Percentiles rank a stretch among this genome's conserved stretches.
These are phyloP conservation scores for Escallonia rubra DNA, from an alignment of 129 eudicot species.

Conservation along the genomic window DNA sequence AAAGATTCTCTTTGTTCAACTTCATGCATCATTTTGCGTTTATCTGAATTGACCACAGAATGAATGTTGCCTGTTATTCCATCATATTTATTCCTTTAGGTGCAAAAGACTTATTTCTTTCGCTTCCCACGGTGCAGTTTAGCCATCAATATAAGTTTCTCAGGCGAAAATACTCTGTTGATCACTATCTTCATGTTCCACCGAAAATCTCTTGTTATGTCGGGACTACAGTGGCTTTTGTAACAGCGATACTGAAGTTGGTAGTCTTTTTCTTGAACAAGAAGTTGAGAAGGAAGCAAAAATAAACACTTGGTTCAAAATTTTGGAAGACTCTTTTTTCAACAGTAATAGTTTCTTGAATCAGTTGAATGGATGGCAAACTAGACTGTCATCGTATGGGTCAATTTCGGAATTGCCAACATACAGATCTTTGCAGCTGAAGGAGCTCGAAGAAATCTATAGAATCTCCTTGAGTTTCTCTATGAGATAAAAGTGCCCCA, in stretches of 20 bases:
- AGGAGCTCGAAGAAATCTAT: slow-evolving; percentile 8
- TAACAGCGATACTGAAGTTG: neutral
- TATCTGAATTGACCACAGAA: slow-evolving; percentile 7
- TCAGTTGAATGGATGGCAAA: neutral
- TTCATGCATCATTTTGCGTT: neutral
- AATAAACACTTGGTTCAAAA: neutral
- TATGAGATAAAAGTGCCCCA: slow-evolving; percentile 17
- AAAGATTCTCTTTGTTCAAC: slow-evolving; percentile 3
- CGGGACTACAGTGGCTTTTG: neutral
- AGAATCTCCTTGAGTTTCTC: slow-evolving; percentile 6
- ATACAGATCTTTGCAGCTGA: slow-evolving; percentile 9
- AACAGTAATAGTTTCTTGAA: slow-evolving; percentile 10
- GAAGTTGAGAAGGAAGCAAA: neutral
- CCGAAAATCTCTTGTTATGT: neutral
- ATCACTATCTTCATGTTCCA: no score
- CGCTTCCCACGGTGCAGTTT: no score
- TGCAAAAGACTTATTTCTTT: no score
- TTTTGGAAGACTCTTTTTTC: slow-evolving; percentile 1
- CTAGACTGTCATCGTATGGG: slow-evolving; percentile 7
- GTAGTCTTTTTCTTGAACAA: neutral
- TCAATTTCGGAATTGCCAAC: slow-evolving; percentile 10
- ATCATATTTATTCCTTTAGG: neutral
- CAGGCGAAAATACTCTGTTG: no score
- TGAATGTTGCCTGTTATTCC: neutral
- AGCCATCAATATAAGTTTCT: no score